phyloP scores from a whole-genome alignment of 1,284 basidiomycete species.

The Cryptococcus depauperatus region DNA sequence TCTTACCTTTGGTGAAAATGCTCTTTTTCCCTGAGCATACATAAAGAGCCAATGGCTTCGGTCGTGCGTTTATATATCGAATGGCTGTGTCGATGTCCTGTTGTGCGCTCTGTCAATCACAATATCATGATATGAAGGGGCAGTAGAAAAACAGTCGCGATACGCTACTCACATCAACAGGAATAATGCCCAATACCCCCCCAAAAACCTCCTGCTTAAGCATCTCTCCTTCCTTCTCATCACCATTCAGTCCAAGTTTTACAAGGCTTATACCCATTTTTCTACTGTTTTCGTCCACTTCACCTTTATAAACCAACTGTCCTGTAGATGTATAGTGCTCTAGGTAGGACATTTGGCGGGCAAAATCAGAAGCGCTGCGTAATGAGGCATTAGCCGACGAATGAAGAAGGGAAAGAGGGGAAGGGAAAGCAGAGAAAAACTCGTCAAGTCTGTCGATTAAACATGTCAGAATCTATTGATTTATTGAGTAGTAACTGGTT shows the following conservation, averaged over 20 bases:
- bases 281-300: conserved; percentile 51
- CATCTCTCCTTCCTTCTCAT: conserved; percentile 53
- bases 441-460: conserved; percentile 17
- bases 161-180: conserved; percentile 56
- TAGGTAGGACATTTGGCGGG: conserved; percentile 57
- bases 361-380: conserved; percentile 52
- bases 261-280: conserved; percentile 45
- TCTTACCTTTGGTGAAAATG: conserved; percentile 32
- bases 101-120: too few species aligned
- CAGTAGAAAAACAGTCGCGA: background rate
- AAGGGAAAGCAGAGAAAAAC: conserved; percentile 36
- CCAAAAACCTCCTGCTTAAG: conserved; percentile 71
- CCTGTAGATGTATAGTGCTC: conserved; percentile 57
- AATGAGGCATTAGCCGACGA: conserved; percentile 49
- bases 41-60: conserved; percentile 40
- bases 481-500: conserved; percentile 56
- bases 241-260: conserved; percentile 53
- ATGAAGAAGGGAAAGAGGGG: conserved; percentile 46
- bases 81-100: conserved; percentile 63
- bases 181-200: conserved; percentile 65
- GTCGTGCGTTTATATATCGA: conserved; percentile 54
- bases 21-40: conserved; percentile 36
- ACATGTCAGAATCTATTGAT: conserved; percentile 51
- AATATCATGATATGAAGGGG: background rate
- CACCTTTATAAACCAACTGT: conserved; percentile 61